Evolutionary conservation across 345 rosid species (phyloP).

Genomic region (Rhodomyrtus tomentosa): DNA sequence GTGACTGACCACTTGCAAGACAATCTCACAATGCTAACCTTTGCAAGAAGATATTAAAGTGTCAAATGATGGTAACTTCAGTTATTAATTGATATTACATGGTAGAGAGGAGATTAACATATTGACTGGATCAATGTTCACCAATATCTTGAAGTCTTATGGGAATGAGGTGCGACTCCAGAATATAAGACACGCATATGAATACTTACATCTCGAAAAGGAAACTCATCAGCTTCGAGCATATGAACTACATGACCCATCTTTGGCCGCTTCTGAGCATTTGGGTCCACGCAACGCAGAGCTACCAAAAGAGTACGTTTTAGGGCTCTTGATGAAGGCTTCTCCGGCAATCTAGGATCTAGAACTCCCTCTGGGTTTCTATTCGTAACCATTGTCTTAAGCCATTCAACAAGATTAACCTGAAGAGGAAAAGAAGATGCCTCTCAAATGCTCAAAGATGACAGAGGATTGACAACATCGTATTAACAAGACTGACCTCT

Average conservation of each 20-base stretch:
- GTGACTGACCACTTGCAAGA: neutral
- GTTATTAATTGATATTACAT: neutral
- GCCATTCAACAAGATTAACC: conserved; percentile 96
- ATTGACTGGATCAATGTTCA: neutral
- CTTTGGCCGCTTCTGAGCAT: conserved; percentile 89
- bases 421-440: conserved; percentile 10
- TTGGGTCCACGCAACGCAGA: conserved; percentile 86
- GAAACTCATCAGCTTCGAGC: conserved; percentile 95
- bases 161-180: neutral
- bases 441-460: neutral
- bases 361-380: conserved; percentile 74
- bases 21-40: neutral
- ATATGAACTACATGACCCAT: conserved; percentile 95
- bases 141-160: no score
- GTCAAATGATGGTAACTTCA: neutral
- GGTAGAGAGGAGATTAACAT: neutral
- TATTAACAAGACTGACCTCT: conserved; percentile 36
- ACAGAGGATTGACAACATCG: neutral
- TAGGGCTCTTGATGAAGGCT: conserved; percentile 72
- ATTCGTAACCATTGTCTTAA: conserved; percentile 77
- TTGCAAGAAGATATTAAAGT: neutral
- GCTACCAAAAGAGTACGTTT: conserved; percentile 91
- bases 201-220: conserved; percentile 51
- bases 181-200: neutral
- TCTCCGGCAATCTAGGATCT: conserved; percentile 68